Conservation (phyloP, 208 protist species). For the Crithidia mellificae region DNA sequence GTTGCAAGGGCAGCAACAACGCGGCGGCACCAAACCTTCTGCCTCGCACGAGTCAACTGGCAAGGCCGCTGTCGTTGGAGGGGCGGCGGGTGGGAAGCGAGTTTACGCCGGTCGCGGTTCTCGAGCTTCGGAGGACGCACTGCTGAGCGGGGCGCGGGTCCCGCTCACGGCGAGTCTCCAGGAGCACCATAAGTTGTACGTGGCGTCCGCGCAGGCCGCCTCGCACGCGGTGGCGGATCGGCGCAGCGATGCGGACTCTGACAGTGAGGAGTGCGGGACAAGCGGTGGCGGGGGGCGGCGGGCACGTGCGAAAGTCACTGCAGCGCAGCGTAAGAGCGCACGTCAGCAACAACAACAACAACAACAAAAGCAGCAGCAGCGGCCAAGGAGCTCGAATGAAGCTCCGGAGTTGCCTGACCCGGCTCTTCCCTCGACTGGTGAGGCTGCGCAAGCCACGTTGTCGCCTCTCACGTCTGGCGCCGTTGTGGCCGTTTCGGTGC, state of each 20-base stretch:
- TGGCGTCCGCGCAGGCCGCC: background rate
- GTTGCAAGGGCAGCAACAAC: too few relatives aligned
- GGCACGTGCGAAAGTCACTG: background rate
- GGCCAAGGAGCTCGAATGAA: too few relatives aligned
- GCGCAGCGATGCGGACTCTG: background rate
- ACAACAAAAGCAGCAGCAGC: too few relatives aligned
- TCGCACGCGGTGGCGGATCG: background rate
- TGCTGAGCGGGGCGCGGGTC: slow-evolving; percentile 10
- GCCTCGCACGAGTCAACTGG: background rate
- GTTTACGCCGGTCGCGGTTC: background rate
- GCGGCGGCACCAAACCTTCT: background rate
- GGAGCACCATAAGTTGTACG: slow-evolving; percentile 40
- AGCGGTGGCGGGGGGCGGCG: background rate
- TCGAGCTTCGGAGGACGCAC: slow-evolving; percentile 10
- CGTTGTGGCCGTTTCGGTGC: background rate
- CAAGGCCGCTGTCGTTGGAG: background rate
- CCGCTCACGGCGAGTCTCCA: slow-evolving; percentile 24
- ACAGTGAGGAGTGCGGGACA: background rate
- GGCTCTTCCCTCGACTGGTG: too few relatives aligned
- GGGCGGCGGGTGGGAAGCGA: background rate
- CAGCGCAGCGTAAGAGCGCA: background rate
- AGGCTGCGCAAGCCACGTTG: too few relatives aligned
- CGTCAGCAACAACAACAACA: too few relatives aligned
- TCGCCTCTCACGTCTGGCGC: background rate
- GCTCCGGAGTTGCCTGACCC: too few relatives aligned